Base-by-base conservation (phyloP, 2,329 filamentous ascomycete species). In the Phoma sp. region DNA sequence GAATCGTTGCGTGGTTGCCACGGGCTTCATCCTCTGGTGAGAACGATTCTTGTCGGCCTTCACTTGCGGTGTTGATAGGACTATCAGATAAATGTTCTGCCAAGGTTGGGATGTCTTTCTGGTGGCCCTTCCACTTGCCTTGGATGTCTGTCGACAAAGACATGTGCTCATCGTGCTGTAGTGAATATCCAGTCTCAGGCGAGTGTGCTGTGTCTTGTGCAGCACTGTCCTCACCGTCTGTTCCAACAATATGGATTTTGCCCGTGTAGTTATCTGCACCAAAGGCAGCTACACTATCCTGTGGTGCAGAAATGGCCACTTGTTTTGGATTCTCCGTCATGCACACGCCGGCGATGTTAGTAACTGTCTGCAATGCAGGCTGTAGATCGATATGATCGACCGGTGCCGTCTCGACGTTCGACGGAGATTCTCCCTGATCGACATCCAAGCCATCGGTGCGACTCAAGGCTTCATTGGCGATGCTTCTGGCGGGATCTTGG, bases 391-490 rank as follows among this genome's bases (percentile, higher is more conserved):
- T 39, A 7, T 51, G 43, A 41, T 58, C 49, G 58, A 43, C 12
- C 27, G 13, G 51, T 4, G 40, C 27, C 53, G 49, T 52, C 17
- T 51, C 43, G 50, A 51, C 24, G 47, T 66, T 36, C 4, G 37
- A 8, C 29, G 57, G 61, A 61, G 53, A 43, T 52, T 54, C 54
- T 9, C 35, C 29, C n/a, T 32, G 51, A 59, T 61, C 59, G 44
- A 33, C 52, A 47, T 25, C 40, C 57, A 61, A 63, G 61, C 43
- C 36, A 46, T 48, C 54, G 48, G 43, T 39, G 36, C 32, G 33
- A 25, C 37, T 47, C 50, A 47, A 43, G 54, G 43, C 25, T 37
- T 43, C 19, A 31, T 58, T 60, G 51, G 59, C 57, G 57, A 32
- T 22, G 36, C 35, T 17, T 29, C 57, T 39, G 43, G 45, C 38